Evolutionary conservation across 345 rosid species (phyloP).

Genomic region (Populus nigra): DNA sequence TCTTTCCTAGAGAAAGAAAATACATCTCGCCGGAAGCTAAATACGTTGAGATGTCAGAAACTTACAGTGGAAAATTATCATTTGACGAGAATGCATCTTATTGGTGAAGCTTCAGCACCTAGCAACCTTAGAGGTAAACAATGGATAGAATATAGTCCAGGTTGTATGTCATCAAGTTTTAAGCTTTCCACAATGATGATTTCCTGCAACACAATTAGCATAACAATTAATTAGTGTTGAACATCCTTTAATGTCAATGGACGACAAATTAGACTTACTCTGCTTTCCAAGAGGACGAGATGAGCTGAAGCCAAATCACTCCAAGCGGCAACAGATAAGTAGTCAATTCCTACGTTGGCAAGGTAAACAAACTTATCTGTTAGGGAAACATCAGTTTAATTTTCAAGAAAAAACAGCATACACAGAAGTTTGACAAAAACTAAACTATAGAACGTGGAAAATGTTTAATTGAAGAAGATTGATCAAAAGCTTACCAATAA

Average conservation of each 20-base stretch:
- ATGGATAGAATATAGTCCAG: slow-evolving; percentile 13
- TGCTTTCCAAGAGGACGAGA: slow-evolving; percentile 25
- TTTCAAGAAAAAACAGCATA: no score
- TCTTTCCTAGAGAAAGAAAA: no score
- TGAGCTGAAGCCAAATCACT: slow-evolving; percentile 19
- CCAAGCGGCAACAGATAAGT: slow-evolving; percentile 39
- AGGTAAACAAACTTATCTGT: no score
- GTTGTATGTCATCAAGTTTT: slow-evolving; percentile 13
- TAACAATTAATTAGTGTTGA: no score
- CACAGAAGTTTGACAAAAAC: no score
- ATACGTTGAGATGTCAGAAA: no score
- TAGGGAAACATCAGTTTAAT: no score
- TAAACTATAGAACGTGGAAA: no score
- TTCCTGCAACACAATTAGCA: slow-evolving; percentile 3
- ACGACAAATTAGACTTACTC: slow-evolving; percentile 18
- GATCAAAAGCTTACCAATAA: slow-evolving; percentile 34
- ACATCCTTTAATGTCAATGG: no score
- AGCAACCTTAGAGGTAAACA: slow-evolving; percentile 20
- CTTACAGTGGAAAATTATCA: not conserved
- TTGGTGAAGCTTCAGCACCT: slow-evolving; percentile 18
- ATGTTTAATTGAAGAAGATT: no score
- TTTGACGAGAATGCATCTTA: slow-evolving; percentile 18
- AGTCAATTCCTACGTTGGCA: slow-evolving; percentile 35
- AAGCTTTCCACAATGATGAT: slow-evolving; percentile 21
- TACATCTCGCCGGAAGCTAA: no score